These are phyloP conservation scores for Atkinsonella texensis DNA, from an alignment of 2,329 filamentous ascomycete species.

Conservation along the genomic window DNA sequence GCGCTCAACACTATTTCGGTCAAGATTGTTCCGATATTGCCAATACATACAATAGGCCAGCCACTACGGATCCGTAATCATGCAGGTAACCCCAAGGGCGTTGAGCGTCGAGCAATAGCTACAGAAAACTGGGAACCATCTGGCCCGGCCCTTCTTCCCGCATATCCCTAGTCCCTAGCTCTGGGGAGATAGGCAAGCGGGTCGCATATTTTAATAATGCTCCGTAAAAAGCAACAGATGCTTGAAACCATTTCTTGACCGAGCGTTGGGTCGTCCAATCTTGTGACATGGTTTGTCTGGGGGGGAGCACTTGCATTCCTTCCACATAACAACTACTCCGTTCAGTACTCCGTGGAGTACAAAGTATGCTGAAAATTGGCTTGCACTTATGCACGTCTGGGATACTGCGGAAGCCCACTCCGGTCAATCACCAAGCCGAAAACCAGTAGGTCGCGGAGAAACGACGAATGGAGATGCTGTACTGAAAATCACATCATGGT, in stretches of 20 bases:
- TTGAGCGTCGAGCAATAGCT: neutral
- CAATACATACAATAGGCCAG: neutral
- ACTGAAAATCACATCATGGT: neutral
- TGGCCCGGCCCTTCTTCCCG: neutral
- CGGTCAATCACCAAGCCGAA: neutral
- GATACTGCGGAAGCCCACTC: neutral
- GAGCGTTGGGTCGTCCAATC: slow-evolving; percentile 2
- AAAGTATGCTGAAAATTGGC: neutral
- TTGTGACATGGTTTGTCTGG: slow-evolving; percentile 3
- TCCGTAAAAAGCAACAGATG: neutral
- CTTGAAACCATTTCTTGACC: slow-evolving; percentile 4
- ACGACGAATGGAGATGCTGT: neutral
- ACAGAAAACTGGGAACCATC: neutral
- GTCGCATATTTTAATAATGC: neutral
- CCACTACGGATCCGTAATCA: neutral
- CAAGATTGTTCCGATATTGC: neutral
- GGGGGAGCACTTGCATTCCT: neutral
- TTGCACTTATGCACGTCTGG: slow-evolving; percentile 1
- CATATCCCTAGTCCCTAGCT: too few species aligned
- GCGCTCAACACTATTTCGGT: too few species aligned
- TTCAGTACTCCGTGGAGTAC: neutral
- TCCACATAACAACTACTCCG: neutral
- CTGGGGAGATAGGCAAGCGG: neutral
- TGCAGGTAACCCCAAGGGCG: neutral
- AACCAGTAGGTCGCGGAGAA: neutral